A percentile compares a stretch with the other conserved stretches of the same genome.
These are phyloP conservation scores for Malus sieversii DNA, from an alignment of 306 rosid genomes.

Conservation along the genomic window DNA sequence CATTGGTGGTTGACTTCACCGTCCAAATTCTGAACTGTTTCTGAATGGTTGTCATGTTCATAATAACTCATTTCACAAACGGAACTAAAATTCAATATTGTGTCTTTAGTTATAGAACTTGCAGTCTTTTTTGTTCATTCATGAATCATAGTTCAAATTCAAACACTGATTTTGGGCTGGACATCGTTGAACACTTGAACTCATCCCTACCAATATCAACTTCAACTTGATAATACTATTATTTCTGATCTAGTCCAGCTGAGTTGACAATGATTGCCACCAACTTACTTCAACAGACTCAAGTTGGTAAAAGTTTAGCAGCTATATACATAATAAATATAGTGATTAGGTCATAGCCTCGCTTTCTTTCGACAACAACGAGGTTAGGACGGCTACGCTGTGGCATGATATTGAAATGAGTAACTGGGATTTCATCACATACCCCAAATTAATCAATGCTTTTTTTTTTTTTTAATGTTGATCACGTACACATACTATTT, in stretches of 20 bases:
- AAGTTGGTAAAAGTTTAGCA: constrained; percentile 1
- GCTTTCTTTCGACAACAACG: background rate
- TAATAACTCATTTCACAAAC: background rate
- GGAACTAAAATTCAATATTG: background rate
- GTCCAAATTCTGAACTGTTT: background rate
- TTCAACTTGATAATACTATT: background rate
- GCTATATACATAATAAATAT: background rate
- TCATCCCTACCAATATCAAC: background rate
- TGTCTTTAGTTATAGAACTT: background rate
- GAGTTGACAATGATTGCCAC: background rate
- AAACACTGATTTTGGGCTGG: background rate
- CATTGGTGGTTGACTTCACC: background rate
- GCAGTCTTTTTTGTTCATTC: background rate
- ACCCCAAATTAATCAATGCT: background rate
- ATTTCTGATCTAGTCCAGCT: background rate
- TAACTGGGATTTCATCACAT: no score
- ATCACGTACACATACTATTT: background rate
- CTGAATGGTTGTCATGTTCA: background rate
- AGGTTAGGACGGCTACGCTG: background rate
- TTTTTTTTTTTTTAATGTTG: background rate
- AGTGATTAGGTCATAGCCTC: background rate
- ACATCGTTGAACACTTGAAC: background rate
- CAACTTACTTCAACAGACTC: background rate
- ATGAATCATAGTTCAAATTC: no score
- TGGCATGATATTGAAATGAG: background rate